These are phyloP conservation scores for Picocystis salinarum DNA, from an alignment of 139 green algal genomes.

Conservation along the genomic window DNA sequence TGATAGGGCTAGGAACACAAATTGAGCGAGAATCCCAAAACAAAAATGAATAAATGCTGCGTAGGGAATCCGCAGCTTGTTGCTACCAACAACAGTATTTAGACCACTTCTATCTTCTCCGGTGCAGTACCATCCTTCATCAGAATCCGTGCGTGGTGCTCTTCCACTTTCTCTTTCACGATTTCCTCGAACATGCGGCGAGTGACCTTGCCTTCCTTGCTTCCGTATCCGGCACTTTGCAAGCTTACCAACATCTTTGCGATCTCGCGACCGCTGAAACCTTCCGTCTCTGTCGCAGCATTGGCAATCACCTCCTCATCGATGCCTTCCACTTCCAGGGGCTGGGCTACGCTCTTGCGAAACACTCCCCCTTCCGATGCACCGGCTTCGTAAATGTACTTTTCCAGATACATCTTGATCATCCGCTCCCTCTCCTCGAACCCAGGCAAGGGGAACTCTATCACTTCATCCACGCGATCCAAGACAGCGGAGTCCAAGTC, in stretches of 20 bases:
- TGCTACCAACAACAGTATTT: too few species aligned
- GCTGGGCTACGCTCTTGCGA: constrained; percentile 1
- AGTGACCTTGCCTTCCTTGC: constrained; percentile 4
- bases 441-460: constrained; percentile 71
- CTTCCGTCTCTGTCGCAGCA: constrained; percentile 52
- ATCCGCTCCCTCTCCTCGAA: constrained; percentile 42
- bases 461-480: constrained; percentile 86
- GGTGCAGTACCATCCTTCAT: too few species aligned
- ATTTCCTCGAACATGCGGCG: constrained; percentile 6
- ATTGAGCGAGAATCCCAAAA: too few species aligned
- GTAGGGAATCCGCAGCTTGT: too few species aligned
- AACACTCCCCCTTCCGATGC: constrained; percentile 1
- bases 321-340: constrained; percentile 13
- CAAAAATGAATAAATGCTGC: too few species aligned
- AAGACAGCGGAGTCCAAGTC: constrained; percentile 84
- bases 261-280: constrained; percentile 66
- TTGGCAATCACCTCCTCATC: constrained; percentile 25
- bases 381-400: constrained; percentile 16
- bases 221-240: constrained; percentile 16
- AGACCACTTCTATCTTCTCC: too few species aligned
- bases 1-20: too few species aligned
- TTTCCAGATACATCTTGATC: constrained; percentile 71
- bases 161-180: constrained; percentile 11
- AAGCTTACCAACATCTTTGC: constrained; percentile 38
- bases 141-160: too few species aligned